Evolutionary conservation across 1,284 basidiomycete species (phyloP).

Genomic region (Ceratobasidium sp.): DNA sequence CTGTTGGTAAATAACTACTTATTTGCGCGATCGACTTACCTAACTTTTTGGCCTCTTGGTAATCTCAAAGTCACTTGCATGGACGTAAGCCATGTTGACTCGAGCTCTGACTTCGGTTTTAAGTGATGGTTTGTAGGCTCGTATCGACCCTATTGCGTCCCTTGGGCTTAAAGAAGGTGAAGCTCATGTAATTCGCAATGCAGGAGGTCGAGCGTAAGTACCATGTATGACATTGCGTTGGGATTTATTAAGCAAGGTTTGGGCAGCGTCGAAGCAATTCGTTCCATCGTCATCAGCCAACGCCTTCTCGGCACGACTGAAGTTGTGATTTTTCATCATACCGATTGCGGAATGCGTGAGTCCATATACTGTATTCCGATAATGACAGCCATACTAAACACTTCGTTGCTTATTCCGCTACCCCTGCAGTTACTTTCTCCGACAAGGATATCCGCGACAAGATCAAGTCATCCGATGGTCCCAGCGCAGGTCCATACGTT

Average conservation of each 20-base stretch:
- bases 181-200: constrained; percentile 78
- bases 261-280: constrained; percentile 70
- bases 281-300: constrained; percentile 76
- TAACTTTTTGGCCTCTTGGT: background rate
- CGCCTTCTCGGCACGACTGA: constrained; percentile 75
- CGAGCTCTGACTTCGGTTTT: background rate
- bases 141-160: constrained; percentile 67
- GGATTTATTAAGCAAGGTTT: constrained; percentile 14
- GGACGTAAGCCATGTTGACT: background rate
- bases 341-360: constrained; percentile 74
- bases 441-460: constrained; percentile 62
- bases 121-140: background rate
- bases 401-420: background rate
- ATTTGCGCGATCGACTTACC: background rate
- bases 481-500: constrained; percentile 35
- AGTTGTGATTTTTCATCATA: constrained; percentile 76
- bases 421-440: constrained; percentile 59
- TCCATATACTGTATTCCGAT: constrained; percentile 53
- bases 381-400: background rate
- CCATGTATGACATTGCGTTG: background rate
- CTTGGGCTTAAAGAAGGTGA: constrained; percentile 75
- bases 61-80: constrained; percentile 12
- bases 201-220: constrained; percentile 72
- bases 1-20: constrained; percentile 8
- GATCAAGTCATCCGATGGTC: constrained; percentile 65